phyloP scores from a whole-genome alignment of 768 basidiomycete genomes.

The Phlebiopsis flavidoalba region DNA sequence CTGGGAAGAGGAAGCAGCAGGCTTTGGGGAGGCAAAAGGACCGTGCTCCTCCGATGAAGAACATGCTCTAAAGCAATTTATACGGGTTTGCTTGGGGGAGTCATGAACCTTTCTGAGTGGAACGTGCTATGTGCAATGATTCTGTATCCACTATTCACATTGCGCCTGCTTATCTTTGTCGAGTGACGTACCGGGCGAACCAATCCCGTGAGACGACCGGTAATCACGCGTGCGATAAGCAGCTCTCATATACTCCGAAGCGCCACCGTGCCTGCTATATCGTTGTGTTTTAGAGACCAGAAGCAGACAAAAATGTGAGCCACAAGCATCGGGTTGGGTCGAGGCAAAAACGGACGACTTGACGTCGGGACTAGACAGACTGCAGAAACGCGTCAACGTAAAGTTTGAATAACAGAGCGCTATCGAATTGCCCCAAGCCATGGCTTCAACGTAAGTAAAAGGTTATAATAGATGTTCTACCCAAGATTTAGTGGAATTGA shows the following conservation, averaged over 20 bases:
- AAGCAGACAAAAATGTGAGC: neutral
- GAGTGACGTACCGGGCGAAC: neutral
- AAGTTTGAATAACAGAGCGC: no score
- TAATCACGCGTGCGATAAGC: neutral
- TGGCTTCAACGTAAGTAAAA: no score
- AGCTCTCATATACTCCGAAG: neutral
- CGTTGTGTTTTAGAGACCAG: neutral
- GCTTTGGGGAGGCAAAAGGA: neutral
- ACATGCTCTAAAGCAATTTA: neutral
- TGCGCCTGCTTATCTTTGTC: slow-evolving; percentile 10
- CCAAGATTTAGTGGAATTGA: no score
- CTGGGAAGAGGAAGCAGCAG: neutral
- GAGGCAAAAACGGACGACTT: no score
- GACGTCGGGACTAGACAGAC: no score
- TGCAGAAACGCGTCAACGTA: no score
- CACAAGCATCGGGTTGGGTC: neutral
- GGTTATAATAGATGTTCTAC: no score
- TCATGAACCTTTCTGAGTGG: neutral
- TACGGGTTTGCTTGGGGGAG: neutral
- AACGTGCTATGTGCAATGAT: neutral
- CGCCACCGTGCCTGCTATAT: neutral
- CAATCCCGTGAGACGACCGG: neutral
- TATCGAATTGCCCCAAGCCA: no score
- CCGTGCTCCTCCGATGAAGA: neutral
- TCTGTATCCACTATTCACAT: neutral